Evolutionary conservation across 1,139 yeast species (phyloP).

Genomic region (Taphrina flavorubra): DNA sequence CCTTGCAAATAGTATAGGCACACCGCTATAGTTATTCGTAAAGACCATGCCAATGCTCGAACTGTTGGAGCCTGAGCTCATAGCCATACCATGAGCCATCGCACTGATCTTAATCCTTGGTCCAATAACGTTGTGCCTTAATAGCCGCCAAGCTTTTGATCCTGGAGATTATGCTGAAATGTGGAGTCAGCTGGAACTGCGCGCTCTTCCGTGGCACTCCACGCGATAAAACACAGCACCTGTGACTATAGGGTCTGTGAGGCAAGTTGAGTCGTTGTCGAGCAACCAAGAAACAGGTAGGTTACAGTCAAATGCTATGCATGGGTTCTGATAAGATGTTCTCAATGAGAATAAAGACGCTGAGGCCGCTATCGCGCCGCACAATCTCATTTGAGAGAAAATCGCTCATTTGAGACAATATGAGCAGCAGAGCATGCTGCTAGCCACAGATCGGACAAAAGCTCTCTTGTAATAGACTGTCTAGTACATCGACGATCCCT

Average conservation of each 20-base stretch:
- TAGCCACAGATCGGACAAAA: too few species aligned
- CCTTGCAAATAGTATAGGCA: slow-evolving; percentile 18
- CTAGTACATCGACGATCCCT: too few species aligned
- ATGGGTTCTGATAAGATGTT: background rate
- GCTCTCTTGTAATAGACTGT: too few species aligned
- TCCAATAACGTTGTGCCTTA: too few species aligned
- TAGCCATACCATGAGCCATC: slow-evolving; percentile 11
- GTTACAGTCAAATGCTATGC: background rate
- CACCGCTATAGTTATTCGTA: slow-evolving; percentile 4
- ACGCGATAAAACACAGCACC: background rate
- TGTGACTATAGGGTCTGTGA: too few species aligned
- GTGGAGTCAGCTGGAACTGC: background rate
- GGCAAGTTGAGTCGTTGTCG: too few species aligned
- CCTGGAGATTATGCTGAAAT: background rate
- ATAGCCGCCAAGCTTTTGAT: background rate
- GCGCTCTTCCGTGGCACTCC: background rate
- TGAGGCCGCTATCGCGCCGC: background rate
- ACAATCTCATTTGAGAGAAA: slow-evolving; percentile 10
- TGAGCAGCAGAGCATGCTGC: background rate
- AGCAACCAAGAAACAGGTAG: too few species aligned
- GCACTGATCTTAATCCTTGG: background rate
- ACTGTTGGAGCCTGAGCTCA: slow-evolving; percentile 8
- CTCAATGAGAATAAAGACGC: background rate
- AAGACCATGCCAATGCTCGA: slow-evolving; percentile 23
- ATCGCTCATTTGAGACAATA: slow-evolving; percentile 6